Conservation (phyloP, 192 early-diverging fungal genomes). For the Bifiguratus adelaidae region DNA sequence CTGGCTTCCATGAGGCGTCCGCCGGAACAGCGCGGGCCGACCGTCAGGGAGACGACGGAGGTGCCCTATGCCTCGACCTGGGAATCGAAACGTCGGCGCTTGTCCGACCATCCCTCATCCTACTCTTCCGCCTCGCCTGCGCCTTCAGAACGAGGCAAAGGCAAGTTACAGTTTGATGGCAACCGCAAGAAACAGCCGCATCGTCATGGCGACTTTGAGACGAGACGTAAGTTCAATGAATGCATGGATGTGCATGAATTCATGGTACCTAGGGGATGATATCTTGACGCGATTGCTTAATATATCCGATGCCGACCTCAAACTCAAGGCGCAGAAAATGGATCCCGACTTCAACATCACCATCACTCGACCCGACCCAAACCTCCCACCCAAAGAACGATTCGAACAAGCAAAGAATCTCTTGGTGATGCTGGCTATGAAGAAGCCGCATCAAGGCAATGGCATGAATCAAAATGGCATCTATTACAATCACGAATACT, state of each 20-base stretch:
- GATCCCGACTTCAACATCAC: conserved; percentile 12
- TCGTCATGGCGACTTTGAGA: conserved; percentile 22
- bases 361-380: conserved; percentile 5
- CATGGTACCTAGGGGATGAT: conserved; percentile 17
- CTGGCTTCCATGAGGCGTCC: too few species aligned
- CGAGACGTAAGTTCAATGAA: conserved; percentile 20
- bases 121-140: too few species aligned
- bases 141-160: too few species aligned
- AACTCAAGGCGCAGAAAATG: conserved; percentile 16
- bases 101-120: too few species aligned
- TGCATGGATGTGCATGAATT: background rate
- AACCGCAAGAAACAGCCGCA: conserved; percentile 21
- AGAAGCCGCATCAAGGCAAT: conserved; percentile 22
- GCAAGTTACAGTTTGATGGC: too few species aligned
- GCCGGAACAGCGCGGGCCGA: too few species aligned
- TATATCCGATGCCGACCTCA: conserved; percentile 16
- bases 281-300: conserved; percentile 17
- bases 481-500: conserved; percentile 25
- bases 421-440: conserved; percentile 11
- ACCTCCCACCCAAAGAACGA: conserved; percentile 6
- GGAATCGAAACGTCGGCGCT: too few species aligned
- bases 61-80: too few species aligned
- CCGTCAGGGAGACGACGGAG: too few species aligned
- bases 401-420: conserved; percentile 6
- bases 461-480: conserved; percentile 28